Evolutionary conservation across 1,139 yeast species (phyloP), one percentile per base, ranked within the genome.

Genomic region (Debaryomyces sp.): DNA sequence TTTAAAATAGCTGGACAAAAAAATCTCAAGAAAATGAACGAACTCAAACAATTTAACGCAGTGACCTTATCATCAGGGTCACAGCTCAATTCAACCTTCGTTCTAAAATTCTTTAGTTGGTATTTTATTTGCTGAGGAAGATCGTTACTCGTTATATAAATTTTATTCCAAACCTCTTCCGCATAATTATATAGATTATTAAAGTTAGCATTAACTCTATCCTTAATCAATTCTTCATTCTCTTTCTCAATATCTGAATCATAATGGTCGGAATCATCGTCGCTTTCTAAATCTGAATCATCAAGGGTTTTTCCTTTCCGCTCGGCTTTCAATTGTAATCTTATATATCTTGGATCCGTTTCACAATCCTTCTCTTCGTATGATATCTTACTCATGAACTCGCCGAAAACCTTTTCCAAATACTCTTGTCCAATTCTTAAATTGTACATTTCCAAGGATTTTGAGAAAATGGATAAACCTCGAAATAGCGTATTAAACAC

Each of bases 1-100:
- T 90, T 91, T 59, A 94, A 71, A 38, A 94, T 81, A 0, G 96
- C 96, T 0, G 98, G 98, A 60, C 97, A 92, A 57, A 90, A 84
- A 63, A 89, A 91, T 52, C 98, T 73, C 53, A 94, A 70, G 63
- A 94, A 94, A 21, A 94, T 71, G 59, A 94, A 88, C 1, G 96
- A 92, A 24, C 95, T 82, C 32, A 92, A 71, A 49, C 96, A 87
- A 59, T 91, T 85, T 49, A 86, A 66, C 1, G 88, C 77, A 1
- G 83, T 75, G 6, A 73, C 73, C 21, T 69, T 68, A 57, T 83
- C 86, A 22, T 72, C 78, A 0, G 87, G 85, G 53, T 82, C 84
- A 59, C 85, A 81, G 2, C 83, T 78, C 45, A 76, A 60, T 50
- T 86, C 92, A 18, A 87, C 81, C 54, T 81, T 83, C 17, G 72